phyloP scores from a whole-genome alignment of 2,329 filamentous ascomycete species.

The Penicillium frequentans region DNA sequence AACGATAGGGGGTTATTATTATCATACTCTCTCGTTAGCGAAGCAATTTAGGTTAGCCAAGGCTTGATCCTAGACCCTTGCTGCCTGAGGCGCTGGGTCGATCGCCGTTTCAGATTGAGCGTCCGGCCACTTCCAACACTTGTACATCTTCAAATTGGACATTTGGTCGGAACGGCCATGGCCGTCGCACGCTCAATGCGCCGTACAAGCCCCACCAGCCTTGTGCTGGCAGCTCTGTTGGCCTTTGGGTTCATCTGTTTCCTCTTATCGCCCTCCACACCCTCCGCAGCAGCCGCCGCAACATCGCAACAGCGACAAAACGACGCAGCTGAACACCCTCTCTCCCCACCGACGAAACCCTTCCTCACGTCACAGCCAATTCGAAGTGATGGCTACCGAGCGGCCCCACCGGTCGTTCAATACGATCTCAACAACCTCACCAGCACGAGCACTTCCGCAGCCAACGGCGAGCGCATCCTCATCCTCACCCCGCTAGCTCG shows the following conservation, averaged over 20 bases:
- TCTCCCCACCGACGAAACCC: slow-evolving; percentile 72
- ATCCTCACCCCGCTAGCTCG: slow-evolving; percentile 89
- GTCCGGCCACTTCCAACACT: slow-evolving; percentile 1
- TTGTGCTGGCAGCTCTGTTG: slow-evolving; percentile 69
- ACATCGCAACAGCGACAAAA: slow-evolving; percentile 53
- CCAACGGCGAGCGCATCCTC: slow-evolving; percentile 80
- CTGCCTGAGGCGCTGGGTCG: slow-evolving; percentile 12
- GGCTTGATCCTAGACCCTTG: background rate
- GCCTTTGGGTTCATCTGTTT: slow-evolving; percentile 67
- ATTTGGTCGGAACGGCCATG: slow-evolving; percentile 41
- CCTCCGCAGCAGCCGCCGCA: slow-evolving; percentile 47
- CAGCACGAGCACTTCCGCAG: slow-evolving; percentile 71
- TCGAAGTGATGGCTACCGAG: slow-evolving; percentile 48
- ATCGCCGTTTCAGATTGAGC: slow-evolving; percentile 13
- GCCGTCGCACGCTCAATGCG: slow-evolving; percentile 67
- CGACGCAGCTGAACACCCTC: slow-evolving; percentile 65
- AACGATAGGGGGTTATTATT: background rate
- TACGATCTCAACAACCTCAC: slow-evolving; percentile 97
- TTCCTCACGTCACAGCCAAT: slow-evolving; percentile 65
- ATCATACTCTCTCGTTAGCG: background rate
- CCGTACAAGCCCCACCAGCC: slow-evolving; percentile 74
- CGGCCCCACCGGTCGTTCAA: slow-evolving; percentile 81
- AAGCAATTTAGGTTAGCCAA: background rate
- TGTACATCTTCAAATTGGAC: slow-evolving; percentile 5
- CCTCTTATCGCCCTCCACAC: slow-evolving; percentile 50